Evolutionary conservation across 2,329 filamentous ascomycete genomes (phyloP), one percentile per base, ranked within the genome.

Genomic region (Lachnellula arida): DNA sequence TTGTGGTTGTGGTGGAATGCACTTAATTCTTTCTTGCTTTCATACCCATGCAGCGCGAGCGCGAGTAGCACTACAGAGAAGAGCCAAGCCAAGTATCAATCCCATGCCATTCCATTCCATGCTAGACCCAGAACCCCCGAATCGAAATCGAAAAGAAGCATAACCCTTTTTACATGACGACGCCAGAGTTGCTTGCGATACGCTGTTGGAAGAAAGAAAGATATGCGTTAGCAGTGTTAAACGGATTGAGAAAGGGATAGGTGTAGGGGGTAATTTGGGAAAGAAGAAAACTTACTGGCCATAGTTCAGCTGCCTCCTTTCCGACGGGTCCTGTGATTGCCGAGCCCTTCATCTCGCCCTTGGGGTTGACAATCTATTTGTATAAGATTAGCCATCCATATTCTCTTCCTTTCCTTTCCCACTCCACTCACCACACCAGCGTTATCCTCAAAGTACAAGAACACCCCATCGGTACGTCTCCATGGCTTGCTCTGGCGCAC

Each of bases 321-420:
- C 93, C 94, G 75, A 99, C 93, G 71, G 94, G 94, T 71, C 94
- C 94, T 71, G 94, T 99, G 77, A 99, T 99, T 77, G 94, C 94
- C 67, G 91, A 97, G 75, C 94, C 94, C 89, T 99, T 99, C 94
- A 99, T 99, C 84, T 99, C 94, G 81, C 94, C 94, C 89, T 99
- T 99, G 79, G 93, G 91, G 85, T 99, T 99, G 84, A 99, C 94
- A 74, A 99, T 99, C 89, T 94, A 73, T 54, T 52, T 47, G 51
- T 40, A 44, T 17, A 2, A 15, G 22, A 69, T 81, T 67, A 80
- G 76, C 67, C 56, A 23, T 54, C 11, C 17, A 11, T 32, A 12
- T 19, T 32, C 47, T 44, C 25, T 28, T 37, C 6, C 19, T 39
- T 34, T 34, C 40, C n/a, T 22, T 40, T 19, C 48, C 49, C 19